Conservation (phyloP, 2,329 filamentous ascomycete genomes). For the Apiospora koreana region DNA sequence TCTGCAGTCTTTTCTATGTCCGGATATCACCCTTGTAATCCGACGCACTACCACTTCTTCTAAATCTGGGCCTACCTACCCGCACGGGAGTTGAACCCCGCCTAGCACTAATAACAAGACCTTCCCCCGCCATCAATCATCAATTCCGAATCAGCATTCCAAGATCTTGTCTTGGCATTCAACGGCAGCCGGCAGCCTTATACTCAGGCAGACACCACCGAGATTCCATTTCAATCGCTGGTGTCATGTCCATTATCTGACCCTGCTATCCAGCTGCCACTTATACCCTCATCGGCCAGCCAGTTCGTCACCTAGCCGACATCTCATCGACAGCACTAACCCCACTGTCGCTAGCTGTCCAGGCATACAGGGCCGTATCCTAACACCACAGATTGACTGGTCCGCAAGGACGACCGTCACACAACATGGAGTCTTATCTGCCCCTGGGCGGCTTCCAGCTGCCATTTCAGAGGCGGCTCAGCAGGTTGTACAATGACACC, state of each 20-base stretch:
- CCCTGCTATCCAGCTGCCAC: not conserved
- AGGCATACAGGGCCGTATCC: not conserved
- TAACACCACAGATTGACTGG: not conserved
- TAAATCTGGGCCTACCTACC: not conserved
- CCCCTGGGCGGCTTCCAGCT: slow-evolving; percentile 53
- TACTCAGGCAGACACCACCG: not conserved
- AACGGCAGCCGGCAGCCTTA: not conserved
- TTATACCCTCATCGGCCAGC: not conserved
- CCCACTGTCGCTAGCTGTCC: not conserved
- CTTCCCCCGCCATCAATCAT: not conserved
- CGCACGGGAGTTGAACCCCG: not conserved
- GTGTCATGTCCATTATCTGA: not conserved
- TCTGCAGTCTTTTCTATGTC: not conserved
- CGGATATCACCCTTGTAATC: slow-evolving; percentile 4
- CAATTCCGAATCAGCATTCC: too few relatives aligned
- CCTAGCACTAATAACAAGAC: not conserved
- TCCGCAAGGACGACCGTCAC: not conserved
- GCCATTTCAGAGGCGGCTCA: slow-evolving; percentile 64
- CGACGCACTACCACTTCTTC: not conserved
- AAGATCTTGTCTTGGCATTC: not conserved
- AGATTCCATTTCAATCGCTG: not conserved
- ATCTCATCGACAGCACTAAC: not conserved
- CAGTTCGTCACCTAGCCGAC: not conserved
- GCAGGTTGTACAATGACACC: slow-evolving; percentile 77
- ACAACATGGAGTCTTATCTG: slow-evolving; percentile 52